These are phyloP conservation scores for Populus nigra DNA, from an alignment of 345 rosid genomes.

Conservation along the genomic window DNA sequence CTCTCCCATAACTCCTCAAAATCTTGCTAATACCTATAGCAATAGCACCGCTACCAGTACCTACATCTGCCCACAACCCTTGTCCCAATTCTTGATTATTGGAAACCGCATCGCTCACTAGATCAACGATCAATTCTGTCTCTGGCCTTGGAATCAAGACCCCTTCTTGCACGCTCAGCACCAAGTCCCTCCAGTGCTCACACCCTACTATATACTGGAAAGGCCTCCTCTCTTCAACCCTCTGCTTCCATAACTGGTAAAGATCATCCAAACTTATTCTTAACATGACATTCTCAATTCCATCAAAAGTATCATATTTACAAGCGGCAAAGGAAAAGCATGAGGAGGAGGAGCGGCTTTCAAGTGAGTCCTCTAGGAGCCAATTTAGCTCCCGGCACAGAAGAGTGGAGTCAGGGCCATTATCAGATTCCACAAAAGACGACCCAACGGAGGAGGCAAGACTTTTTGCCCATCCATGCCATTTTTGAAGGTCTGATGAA, in stretches of 20 bases:
- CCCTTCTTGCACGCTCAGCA: slow-evolving; percentile 81
- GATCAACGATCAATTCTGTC: slow-evolving; percentile 71
- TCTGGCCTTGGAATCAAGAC: slow-evolving; percentile 93
- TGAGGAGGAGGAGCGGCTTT: slow-evolving; percentile 26
- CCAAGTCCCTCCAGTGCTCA: slow-evolving; percentile 90
- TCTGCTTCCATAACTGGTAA: slow-evolving; percentile 66
- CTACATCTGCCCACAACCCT: slow-evolving; percentile 84
- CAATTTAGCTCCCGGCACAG: slow-evolving; percentile 74
- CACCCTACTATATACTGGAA: slow-evolving; percentile 91
- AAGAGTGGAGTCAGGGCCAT: slow-evolving; percentile 58
- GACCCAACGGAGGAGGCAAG: slow-evolving; percentile 58
- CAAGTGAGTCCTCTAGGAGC: slow-evolving; percentile 68
- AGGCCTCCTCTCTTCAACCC: slow-evolving; percentile 80
- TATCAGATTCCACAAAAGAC: slow-evolving; percentile 44
- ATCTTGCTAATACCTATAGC: slow-evolving; percentile 66
- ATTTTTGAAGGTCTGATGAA: slow-evolving; percentile 51
- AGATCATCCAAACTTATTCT: slow-evolving; percentile 56
- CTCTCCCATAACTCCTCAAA: slow-evolving; percentile 43
- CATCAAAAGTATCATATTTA: not conserved
- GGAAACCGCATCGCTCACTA: slow-evolving; percentile 47
- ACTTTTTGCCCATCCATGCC: slow-evolving; percentile 75
- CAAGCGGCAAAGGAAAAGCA: not conserved
- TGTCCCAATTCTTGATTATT: slow-evolving; percentile 30
- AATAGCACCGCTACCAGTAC: slow-evolving; percentile 89
- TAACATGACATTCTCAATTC: slow-evolving; percentile 23